A percentile compares a stretch with the other conserved stretches of the same genome.
These are phyloP conservation scores for Dipteronia sinensis DNA, from an alignment of 345 rosid genomes.

Conservation along the genomic window DNA sequence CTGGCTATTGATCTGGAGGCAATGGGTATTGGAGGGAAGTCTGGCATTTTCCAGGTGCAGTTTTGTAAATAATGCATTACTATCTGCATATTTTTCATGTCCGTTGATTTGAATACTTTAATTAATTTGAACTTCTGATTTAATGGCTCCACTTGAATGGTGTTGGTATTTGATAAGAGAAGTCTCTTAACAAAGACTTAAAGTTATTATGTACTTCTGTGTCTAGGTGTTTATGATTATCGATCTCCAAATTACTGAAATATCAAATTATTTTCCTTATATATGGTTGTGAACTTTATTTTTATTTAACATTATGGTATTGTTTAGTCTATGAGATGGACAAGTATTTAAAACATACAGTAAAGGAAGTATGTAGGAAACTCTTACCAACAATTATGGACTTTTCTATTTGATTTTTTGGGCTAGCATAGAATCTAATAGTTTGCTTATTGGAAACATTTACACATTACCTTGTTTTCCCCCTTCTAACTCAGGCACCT, in stretches of 20 bases:
- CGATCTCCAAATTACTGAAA: background rate
- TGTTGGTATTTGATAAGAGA: background rate
- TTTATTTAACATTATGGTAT: background rate
- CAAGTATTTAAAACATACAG: background rate
- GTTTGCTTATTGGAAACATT: constrained; percentile 1
- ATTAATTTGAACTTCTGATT: constrained; percentile 11
- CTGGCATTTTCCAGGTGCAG: constrained; percentile 81
- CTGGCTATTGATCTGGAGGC: constrained; percentile 94
- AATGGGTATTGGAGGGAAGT: constrained; percentile 95
- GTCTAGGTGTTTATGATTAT: constrained; percentile 4
- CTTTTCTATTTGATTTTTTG: background rate
- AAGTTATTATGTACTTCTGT: background rate
- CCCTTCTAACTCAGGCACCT: background rate
- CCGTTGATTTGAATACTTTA: constrained; percentile 14
- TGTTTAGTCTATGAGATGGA: background rate
- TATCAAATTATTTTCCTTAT: background rate
- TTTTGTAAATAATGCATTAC: constrained; percentile 16
- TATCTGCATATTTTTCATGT: background rate
- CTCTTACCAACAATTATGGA: background rate
- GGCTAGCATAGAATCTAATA: background rate
- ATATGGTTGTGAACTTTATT: background rate
- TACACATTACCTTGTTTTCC: background rate
- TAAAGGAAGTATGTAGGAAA: background rate
- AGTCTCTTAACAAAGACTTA: background rate
- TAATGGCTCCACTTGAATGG: constrained; percentile 1